Base-by-base conservation (phyloP, 768 basidiomycete species). In the Tephrocybe sp. region DNA sequence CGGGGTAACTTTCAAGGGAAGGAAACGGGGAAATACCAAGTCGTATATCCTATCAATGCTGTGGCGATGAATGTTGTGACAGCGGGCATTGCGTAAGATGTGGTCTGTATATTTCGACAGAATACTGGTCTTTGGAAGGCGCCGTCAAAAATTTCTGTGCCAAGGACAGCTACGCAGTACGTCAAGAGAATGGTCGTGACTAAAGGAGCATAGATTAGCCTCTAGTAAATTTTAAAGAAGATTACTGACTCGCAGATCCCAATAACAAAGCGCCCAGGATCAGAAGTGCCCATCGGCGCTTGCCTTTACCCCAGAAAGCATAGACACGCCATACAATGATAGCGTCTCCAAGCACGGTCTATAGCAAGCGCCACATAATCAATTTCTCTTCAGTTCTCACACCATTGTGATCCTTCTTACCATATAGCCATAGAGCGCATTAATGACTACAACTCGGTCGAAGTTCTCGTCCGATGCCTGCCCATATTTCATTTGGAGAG, bases 41-140 rank as follows among this genome's bases (percentile, higher is more conserved):
- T 40, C 5, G 52, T 38, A 40, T 30, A 19, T 18, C 51, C 46
- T 2, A 53, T 48, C 27, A 45, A 33, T 12, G 29, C 18, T 11
- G 52, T 53, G 12, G 47, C 52, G 13, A 39, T 30, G 19, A 47
- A 47, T 12, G 47, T 53, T 7, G 47, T 53, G 18, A 42, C 46
- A 12, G 52, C 51, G 16, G 51, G 45, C 51, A 52, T 47, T 3
- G 45, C 45, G 39, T 52, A 52, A 8, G 46, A 52, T 13, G 51
- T 21, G 12, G 41, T 52, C 18, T 52, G 51, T 10, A 52, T 52
- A 38, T 43, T 43, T 11, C 45, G 39, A 29, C 51, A 52, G 34
- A 52, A 47, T 5, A 23, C 40, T 5, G 51, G 51, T 3, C 16
- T 42, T 30, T 52, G 45, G 22, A 52, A 47, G 22, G 51, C 45